Conservation (phyloP, 2,329 filamentous ascomycete genomes). For the Ascochyta pisi region DNA sequence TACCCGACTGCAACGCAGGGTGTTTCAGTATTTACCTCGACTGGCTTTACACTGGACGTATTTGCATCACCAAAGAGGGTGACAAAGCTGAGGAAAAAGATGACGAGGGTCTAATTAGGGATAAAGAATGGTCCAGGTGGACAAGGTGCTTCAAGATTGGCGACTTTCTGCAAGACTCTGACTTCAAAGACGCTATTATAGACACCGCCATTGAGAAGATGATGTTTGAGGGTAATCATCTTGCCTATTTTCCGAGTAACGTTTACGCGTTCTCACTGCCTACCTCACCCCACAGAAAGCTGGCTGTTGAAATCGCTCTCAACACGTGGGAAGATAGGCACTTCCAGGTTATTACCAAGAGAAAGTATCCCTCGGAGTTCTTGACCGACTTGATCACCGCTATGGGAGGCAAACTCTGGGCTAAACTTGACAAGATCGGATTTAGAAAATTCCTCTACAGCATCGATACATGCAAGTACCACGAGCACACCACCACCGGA, state of each 20-base stretch:
- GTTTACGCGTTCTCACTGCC: background rate
- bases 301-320: background rate
- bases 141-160: background rate
- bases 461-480: slow-evolving; percentile 1
- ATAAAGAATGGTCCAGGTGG: background rate
- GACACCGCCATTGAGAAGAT: slow-evolving; percentile 8
- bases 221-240: background rate
- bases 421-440: no score
- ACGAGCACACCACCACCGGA: background rate
- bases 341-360: background rate
- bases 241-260: background rate
- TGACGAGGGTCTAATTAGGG: background rate
- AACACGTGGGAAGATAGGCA: background rate
- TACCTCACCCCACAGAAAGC: background rate
- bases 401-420: no score
- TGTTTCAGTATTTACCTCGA: slow-evolving; percentile 4
- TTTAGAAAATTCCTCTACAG: background rate
- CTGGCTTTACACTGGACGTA: slow-evolving; percentile 5
- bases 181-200: slow-evolving; percentile 11
- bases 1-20: background rate
- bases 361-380: no score
- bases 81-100: background rate
- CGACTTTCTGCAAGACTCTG: slow-evolving; percentile 4
- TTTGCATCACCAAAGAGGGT: background rate
- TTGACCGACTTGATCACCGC: no score